Percentiles rank a stretch among this genome's conserved stretches.
phyloP scores from a whole-genome alignment of 371 early-diverging fungal genomes.

The Saksenaea vasiformis region DNA sequence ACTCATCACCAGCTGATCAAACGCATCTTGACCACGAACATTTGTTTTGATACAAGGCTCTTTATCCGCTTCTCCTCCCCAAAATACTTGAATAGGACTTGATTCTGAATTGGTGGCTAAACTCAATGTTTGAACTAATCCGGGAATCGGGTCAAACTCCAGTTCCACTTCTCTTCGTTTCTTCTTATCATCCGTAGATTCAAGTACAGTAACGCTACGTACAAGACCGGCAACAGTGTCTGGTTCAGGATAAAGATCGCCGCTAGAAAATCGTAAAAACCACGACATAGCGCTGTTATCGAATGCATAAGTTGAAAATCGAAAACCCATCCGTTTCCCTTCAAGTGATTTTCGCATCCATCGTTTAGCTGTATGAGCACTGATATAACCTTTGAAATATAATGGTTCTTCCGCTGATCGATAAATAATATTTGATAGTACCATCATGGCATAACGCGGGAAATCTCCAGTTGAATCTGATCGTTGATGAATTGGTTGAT shows the following conservation, averaged over 20 bases:
- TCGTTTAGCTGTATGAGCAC: not conserved
- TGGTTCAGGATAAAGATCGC: conserved; percentile 1
- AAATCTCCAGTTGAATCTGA: not conserved
- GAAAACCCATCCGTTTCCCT: conserved; percentile 1
- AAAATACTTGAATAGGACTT: not conserved
- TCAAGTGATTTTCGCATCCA: not conserved
- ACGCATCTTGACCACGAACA: not conserved
- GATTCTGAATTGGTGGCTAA: not conserved
- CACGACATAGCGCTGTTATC: conserved; percentile 1
- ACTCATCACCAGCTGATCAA: conserved; percentile 10
- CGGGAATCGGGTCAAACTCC: conserved; percentile 7
- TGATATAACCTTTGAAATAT: conserved; percentile 8
- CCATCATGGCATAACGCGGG: conserved; percentile 13
- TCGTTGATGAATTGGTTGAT: not conserved
- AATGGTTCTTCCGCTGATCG: conserved; percentile 1
- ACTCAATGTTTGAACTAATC: conserved; percentile 4
- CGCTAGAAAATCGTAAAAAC: conserved; percentile 9
- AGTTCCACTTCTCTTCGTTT: not conserved
- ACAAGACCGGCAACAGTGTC: not conserved
- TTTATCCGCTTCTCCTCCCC: conserved; percentile 5
- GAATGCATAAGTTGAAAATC: conserved; percentile 8
- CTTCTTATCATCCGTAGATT: not conserved
- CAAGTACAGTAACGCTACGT: not conserved
- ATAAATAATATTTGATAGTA: conserved; percentile 9
- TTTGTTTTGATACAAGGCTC: not conserved